These are phyloP conservation scores for Kluyveromyces sp. DNA, from an alignment of 1,139 yeast genomes.

Conservation along the genomic window DNA sequence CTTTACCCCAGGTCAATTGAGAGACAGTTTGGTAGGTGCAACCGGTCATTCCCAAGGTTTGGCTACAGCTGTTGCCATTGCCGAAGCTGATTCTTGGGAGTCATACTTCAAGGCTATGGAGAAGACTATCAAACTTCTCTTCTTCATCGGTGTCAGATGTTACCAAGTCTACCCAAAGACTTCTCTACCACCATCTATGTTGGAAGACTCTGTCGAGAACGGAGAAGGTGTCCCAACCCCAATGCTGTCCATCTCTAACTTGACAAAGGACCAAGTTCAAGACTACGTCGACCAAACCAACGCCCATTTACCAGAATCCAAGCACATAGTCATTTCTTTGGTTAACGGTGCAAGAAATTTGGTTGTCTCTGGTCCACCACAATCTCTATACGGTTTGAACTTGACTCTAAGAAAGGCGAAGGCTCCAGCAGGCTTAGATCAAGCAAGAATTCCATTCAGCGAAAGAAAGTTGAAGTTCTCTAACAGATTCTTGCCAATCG, in stretches of 20 bases:
- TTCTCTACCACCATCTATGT: slow-evolving; percentile 86
- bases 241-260: slow-evolving; percentile 89
- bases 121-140: slow-evolving; percentile 76
- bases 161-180: slow-evolving; percentile 88
- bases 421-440: slow-evolving; percentile 92
- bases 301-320: slow-evolving; percentile 84
- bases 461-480: slow-evolving; percentile 91
- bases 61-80: slow-evolving; percentile 85
- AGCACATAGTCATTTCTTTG: slow-evolving; percentile 84
- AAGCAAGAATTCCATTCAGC: slow-evolving; percentile 85
- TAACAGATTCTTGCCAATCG: slow-evolving; percentile 88
- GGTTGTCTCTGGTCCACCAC: slow-evolving; percentile 97
- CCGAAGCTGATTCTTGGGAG: slow-evolving; percentile 82
- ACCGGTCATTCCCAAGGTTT: slow-evolving; percentile 99
- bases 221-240: slow-evolving; percentile 98
- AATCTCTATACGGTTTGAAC: slow-evolving; percentile 94
- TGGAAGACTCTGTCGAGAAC: slow-evolving; percentile 86
- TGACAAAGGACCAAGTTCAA: slow-evolving; percentile 73
- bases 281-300: slow-evolving; percentile 76
- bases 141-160: slow-evolving; percentile 90
- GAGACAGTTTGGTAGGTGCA: slow-evolving; percentile 66
- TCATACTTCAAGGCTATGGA: slow-evolving; percentile 63
- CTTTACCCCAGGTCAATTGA: slow-evolving; percentile 81
- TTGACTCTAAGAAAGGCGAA: slow-evolving; percentile 86
- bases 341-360: slow-evolving; percentile 92